Conservation (phyloP, 192 early-diverging fungal genomes). For the Umbelopsis ramanniana region DNA sequence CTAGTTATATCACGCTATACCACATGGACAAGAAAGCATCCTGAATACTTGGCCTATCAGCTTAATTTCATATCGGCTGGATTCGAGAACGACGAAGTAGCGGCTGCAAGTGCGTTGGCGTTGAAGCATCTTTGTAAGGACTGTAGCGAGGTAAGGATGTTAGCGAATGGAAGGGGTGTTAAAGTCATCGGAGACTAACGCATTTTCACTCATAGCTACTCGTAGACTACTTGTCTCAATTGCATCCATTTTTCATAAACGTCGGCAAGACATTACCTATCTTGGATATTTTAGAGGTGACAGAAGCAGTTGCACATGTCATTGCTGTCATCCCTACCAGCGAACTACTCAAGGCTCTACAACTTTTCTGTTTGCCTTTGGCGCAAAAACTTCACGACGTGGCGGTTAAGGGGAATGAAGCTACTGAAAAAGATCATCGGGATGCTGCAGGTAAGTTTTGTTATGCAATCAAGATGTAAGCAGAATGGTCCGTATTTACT, state of each 20-base stretch:
- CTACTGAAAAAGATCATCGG: conserved; percentile 41
- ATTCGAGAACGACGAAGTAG: conserved; percentile 84
- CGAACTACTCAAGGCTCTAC: conserved; percentile 62
- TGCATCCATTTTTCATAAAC: conserved; percentile 84
- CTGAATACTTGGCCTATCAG: conserved; percentile 91
- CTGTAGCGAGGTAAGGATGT: conserved; percentile 76
- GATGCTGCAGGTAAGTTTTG: conserved; percentile 37
- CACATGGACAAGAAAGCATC: conserved; percentile 88
- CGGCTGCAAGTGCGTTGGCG: conserved; percentile 84
- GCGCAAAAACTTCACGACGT: conserved; percentile 73
- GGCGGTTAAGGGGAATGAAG: conserved; percentile 45
- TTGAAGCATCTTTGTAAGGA: conserved; percentile 90
- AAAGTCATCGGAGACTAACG: conserved; percentile 5
- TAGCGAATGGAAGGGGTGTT: neutral
- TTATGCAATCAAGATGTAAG: too few species aligned
- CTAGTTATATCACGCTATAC: conserved; percentile 96
- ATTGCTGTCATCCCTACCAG: conserved; percentile 76
- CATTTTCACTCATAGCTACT: conserved; percentile 54
- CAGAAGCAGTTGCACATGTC: conserved; percentile 88
- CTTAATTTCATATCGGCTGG: conserved; percentile 89
- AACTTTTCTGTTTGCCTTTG: conserved; percentile 74
- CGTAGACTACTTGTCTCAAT: conserved; percentile 74
- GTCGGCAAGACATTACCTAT: conserved; percentile 69
- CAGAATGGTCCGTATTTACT: too few species aligned
- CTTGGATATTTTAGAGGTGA: conserved; percentile 78